These are phyloP conservation scores for Penicillium sp. DNA, from an alignment of 2,329 filamentous ascomycete species.

Conservation along the genomic window DNA sequence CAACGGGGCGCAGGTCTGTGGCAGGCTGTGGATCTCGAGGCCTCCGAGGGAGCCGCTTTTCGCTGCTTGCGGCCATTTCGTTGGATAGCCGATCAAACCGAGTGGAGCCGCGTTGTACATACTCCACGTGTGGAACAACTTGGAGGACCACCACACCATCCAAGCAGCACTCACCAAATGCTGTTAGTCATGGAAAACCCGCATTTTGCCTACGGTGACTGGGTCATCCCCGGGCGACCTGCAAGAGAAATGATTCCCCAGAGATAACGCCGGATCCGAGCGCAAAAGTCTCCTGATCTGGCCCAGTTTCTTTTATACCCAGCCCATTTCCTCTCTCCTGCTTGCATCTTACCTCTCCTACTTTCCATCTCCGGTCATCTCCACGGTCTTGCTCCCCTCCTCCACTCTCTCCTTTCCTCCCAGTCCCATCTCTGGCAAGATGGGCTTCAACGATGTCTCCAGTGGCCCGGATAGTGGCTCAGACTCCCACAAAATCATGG, in stretches of 20 bases:
- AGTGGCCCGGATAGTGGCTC: slow-evolving; percentile 18
- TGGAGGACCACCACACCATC: slow-evolving; percentile 9
- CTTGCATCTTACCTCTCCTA: not conserved
- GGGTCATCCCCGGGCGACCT: not conserved
- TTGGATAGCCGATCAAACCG: slow-evolving; percentile 16
- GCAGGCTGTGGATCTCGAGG: not conserved
- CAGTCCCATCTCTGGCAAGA: slow-evolving; percentile 12
- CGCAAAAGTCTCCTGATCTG: not conserved
- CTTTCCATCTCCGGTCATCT: not conserved
- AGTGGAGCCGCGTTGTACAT: slow-evolving; percentile 24
- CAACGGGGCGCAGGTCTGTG: slow-evolving; percentile 3
- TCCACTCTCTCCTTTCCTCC: not conserved
- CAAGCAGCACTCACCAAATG: slow-evolving; percentile 10
- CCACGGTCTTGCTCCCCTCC: not conserved
- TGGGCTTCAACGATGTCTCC: slow-evolving; percentile 24
- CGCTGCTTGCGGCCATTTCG: slow-evolving; percentile 9
- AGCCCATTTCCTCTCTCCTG: not conserved
- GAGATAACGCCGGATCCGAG: slow-evolving; percentile 22
- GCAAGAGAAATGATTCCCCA: slow-evolving; percentile 1
- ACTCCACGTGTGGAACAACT: slow-evolving; percentile 26
- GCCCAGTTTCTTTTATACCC: slow-evolving; percentile 12
- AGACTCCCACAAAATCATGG: slow-evolving; percentile 18
- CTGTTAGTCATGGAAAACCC: slow-evolving; percentile 18
- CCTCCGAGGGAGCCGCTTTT: not conserved
- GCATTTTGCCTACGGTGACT: slow-evolving; percentile 8